A percentile compares a stretch with the other conserved stretches of the same genome.
Evolutionary conservation across 176 grass and related monocot species (phyloP).

Genomic region (Hordeum marinum): DNA sequence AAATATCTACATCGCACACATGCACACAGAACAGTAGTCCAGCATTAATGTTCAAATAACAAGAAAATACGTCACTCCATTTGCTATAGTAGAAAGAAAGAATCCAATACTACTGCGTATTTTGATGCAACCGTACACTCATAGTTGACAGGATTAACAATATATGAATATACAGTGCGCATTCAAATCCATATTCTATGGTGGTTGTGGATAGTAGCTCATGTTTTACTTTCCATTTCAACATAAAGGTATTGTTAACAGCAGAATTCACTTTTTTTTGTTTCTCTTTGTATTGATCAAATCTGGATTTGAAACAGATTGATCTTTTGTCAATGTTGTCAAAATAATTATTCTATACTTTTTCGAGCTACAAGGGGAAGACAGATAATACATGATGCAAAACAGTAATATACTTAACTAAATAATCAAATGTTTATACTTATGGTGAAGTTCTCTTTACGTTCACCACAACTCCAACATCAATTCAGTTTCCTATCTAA

Average conservation of each 20-base stretch:
- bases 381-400: background rate
- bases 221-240: background rate
- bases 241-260: background rate
- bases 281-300: background rate
- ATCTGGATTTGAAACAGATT: background rate
- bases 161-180: background rate
- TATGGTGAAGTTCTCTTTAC: background rate
- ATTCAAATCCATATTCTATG: background rate
- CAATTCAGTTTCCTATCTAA: background rate
- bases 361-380: background rate
- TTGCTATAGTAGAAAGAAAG: background rate
- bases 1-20: conserved; percentile 14
- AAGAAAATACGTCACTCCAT: conserved; percentile 1
- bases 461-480: background rate
- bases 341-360: background rate
- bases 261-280: background rate
- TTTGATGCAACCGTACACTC: background rate
- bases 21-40: background rate
- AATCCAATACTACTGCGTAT: background rate
- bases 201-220: background rate
- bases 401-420: background rate
- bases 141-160: background rate
- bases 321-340: background rate
- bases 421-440: background rate
- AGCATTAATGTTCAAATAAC: background rate